These are phyloP conservation scores for Trifolium dubium DNA, from an alignment of 306 rosid species.

Conservation along the genomic window DNA sequence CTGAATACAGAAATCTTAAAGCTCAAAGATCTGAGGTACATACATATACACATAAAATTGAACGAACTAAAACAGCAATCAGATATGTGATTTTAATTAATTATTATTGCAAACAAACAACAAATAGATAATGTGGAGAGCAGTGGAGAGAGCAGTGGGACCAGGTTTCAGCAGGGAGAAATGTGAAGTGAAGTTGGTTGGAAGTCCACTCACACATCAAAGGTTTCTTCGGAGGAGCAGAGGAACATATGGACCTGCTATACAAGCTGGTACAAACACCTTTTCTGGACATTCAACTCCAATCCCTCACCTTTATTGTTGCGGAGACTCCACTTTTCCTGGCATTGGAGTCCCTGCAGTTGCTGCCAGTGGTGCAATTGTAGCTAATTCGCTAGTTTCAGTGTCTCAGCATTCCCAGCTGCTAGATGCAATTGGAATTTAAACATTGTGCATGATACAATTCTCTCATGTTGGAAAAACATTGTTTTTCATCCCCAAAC, in stretches of 20 bases:
- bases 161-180: conserved; percentile 74
- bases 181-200: conserved; percentile 87
- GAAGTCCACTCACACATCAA: conserved; percentile 83
- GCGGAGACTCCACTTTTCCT: conserved; percentile 95
- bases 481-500: neutral
- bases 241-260: conserved; percentile 88
- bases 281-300: conserved; percentile 86
- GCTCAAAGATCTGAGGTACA: conserved; percentile 83
- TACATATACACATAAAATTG: neutral
- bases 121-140: conserved; percentile 77
- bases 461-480: too few relatives aligned
- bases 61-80: neutral
- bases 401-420: conserved; percentile 79
- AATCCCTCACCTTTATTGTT: conserved; percentile 73
- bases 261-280: conserved; percentile 66
- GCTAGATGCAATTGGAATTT: conserved; percentile 91
- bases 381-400: conserved; percentile 86
- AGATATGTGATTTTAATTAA: neutral
- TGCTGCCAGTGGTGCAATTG: conserved; percentile 97
- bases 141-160: conserved; percentile 84
- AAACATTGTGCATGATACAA: neutral
- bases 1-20: conserved; percentile 83
- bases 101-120: conserved; percentile 6
- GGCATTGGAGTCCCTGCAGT: conserved; percentile 99
- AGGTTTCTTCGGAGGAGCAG: conserved; percentile 67